Conservation (phyloP, 331 rosid species). For the Quercus phellos region DNA sequence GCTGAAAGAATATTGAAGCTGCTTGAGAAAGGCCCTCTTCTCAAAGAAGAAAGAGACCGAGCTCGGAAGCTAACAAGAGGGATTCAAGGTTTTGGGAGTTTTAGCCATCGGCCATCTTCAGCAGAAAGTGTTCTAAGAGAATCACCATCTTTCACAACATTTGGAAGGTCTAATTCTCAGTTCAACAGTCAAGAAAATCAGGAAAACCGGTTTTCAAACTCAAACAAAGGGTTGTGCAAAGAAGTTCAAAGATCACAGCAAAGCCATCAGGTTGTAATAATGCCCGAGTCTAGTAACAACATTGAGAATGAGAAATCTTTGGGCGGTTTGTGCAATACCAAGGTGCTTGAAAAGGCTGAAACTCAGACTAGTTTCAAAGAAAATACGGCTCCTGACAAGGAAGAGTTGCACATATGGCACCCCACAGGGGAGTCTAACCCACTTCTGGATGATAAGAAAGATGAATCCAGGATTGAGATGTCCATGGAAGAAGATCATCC, state of each 20-base stretch:
- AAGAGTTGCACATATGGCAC: conserved; percentile 37
- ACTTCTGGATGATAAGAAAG: conserved; percentile 36
- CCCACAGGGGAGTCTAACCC: conserved; percentile 39
- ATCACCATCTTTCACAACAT: conserved; percentile 34
- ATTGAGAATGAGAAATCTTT: conserved; percentile 12
- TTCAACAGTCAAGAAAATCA: conserved; percentile 36
- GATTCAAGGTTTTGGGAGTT: conserved; percentile 87
- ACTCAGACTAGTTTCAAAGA: conserved; percentile 41
- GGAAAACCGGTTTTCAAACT: conserved; percentile 28
- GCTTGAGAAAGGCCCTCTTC: conserved; percentile 52
- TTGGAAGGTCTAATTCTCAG: conserved; percentile 45
- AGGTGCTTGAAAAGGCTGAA: conserved; percentile 30
- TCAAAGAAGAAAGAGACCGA: conserved; percentile 63
- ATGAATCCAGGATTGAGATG: conserved; percentile 23
- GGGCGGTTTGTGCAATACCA: conserved; percentile 13
- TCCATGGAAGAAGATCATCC: conserved; percentile 48
- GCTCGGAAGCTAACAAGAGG: conserved; percentile 58
- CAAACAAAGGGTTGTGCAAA: conserved; percentile 9
- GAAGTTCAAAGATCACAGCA: conserved; percentile 19
- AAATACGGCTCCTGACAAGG: conserved; percentile 53
- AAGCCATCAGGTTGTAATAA: neutral
- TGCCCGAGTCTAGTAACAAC: neutral
- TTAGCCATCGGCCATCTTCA: conserved; percentile 43
- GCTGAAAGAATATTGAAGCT: conserved; percentile 62
- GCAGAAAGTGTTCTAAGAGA: conserved; percentile 42